These are phyloP conservation scores for Hypoxylon fuscum DNA, from an alignment of 495 filamentous ascomycete genomes.

Conservation along the genomic window DNA sequence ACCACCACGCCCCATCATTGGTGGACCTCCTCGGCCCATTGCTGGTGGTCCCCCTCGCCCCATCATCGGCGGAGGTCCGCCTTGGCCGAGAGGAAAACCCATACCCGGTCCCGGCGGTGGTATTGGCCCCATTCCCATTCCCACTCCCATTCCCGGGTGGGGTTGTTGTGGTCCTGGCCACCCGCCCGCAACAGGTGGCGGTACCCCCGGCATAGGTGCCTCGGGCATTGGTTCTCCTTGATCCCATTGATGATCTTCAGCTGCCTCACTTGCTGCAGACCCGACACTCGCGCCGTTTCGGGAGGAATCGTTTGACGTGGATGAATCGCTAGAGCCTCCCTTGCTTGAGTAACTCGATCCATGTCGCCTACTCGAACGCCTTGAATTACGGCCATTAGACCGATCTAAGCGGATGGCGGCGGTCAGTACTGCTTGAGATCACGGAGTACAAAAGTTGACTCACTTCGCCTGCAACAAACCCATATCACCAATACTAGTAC, in stretches of 20 bases:
- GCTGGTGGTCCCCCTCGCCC: conserved; percentile 17
- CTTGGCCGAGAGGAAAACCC: conserved; percentile 18
- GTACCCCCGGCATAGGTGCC: conserved; percentile 21
- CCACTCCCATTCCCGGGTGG: conserved; percentile 9
- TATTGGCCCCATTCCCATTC: neutral
- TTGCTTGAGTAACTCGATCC: conserved; percentile 25
- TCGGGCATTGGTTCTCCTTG: conserved; percentile 13
- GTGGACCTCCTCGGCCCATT: conserved; percentile 21
- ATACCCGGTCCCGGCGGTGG: conserved; percentile 11
- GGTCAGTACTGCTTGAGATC: conserved; percentile 2
- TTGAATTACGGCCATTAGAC: conserved; percentile 12
- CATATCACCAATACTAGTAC: conserved; percentile 27
- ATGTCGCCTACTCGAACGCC: conserved; percentile 23
- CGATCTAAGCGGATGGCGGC: conserved; percentile 2
- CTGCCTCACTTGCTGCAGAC: conserved; percentile 25
- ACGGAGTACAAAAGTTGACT: neutral
- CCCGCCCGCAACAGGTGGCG: conserved; percentile 19
- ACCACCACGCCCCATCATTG: conserved; percentile 23
- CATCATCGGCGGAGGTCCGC: conserved; percentile 32
- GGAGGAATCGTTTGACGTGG: conserved; percentile 21
- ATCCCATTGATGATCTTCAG: conserved; percentile 24
- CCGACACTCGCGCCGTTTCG: conserved; percentile 12
- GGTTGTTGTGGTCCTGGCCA: conserved; percentile 18
- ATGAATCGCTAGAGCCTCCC: conserved; percentile 21
- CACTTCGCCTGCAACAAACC: conserved; percentile 33